phyloP scores from a whole-genome alignment of 2,329 filamentous ascomycete species.

The Penicillium sp. region DNA sequence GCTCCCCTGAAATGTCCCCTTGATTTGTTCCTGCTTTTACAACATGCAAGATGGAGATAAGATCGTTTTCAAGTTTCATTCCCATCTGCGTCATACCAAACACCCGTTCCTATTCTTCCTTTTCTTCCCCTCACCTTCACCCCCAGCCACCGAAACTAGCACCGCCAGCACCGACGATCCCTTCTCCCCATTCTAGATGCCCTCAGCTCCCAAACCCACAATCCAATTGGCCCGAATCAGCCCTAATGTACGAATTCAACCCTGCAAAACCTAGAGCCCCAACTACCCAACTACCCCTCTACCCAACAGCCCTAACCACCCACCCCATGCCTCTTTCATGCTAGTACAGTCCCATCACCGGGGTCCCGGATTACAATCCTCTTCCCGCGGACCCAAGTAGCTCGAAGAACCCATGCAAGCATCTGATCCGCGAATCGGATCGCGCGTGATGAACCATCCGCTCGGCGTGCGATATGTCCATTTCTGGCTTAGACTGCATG shows the following conservation, averaged over 20 bases:
- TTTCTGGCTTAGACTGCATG: not conserved
- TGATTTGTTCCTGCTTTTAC: not conserved
- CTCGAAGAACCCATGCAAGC: not conserved
- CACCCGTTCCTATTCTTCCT: not conserved
- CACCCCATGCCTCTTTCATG: not conserved
- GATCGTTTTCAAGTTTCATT: not conserved
- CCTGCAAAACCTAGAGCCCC: not conserved
- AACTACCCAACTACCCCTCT: not conserved
- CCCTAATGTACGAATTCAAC: not conserved
- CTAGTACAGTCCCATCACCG: not conserved
- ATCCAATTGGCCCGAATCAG: not conserved
- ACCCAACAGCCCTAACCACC: not conserved
- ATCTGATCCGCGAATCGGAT: constrained; percentile 19
- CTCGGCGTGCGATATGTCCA: not conserved
- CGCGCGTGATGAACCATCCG: not conserved
- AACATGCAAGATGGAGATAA: constrained; percentile 2
- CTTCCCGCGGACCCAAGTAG: not conserved
- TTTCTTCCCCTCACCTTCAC: not conserved
- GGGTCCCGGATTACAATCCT: not conserved
- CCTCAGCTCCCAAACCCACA: not conserved
- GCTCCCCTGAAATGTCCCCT: not conserved
- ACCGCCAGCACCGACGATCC: not conserved
- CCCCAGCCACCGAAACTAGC: not conserved
- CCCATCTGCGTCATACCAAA: not conserved
- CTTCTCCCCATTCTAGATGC: not conserved